Evolutionary conservation across 768 basidiomycete species (phyloP).

Genomic region (Cystofilobasidium bisporidii): DNA sequence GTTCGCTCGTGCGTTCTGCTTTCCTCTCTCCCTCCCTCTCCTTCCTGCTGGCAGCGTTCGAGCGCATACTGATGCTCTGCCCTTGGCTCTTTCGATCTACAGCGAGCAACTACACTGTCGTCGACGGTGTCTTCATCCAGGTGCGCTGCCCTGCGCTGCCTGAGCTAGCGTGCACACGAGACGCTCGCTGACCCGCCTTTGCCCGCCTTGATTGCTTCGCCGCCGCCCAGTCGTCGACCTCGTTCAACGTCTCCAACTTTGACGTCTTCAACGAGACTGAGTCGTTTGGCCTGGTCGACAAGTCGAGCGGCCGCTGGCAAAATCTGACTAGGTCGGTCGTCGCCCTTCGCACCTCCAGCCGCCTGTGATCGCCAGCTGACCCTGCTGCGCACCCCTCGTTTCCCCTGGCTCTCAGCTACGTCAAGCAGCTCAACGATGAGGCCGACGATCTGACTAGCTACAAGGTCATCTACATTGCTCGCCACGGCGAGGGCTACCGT

Average conservation of each 20-base stretch:
- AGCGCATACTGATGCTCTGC: too few relatives aligned
- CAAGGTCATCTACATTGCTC: conserved; percentile 34
- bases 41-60: not conserved
- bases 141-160: not conserved
- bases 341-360: not conserved
- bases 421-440: conserved; percentile 29
- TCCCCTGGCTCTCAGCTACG: not conserved
- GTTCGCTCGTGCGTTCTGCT: not conserved
- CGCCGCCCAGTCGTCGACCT: not conserved
- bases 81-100: not conserved
- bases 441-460: conserved; percentile 31
- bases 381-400: not conserved
- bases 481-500: conserved; percentile 34
- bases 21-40: not conserved
- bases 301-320: conserved; percentile 28
- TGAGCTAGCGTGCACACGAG: too few relatives aligned
- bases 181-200: too few relatives aligned
- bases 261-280: conserved; percentile 5
- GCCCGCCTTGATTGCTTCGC: too few relatives aligned
- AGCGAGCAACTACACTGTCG: conserved; percentile 20
- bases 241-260: conserved; percentile 10
- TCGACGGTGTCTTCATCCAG: conserved; percentile 19
- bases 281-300: conserved; percentile 19
- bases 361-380: not conserved
- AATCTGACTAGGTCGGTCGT: conserved; percentile 16